Evolutionary conservation across 2,329 filamentous ascomycete species (phyloP), one percentile per base, ranked within the genome.

Genomic region (Ophiostoma novo-ulmi): DNA sequence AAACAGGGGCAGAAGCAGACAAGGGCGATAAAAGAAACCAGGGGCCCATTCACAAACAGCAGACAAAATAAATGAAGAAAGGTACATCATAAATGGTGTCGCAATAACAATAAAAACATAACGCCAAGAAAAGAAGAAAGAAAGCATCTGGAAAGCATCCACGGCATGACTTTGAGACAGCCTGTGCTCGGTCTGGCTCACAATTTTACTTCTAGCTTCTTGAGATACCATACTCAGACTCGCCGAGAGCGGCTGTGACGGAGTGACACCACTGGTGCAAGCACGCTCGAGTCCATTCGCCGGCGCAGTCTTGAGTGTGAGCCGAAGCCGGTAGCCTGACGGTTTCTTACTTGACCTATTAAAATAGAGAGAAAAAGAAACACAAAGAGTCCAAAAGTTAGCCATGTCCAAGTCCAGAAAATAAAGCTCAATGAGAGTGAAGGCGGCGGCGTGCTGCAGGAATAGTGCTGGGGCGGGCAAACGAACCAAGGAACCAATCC

Each of bases 401-500:
- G 65, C n/a, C 39, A 41, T 44, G 26, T 22, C 58, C 58, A 6
- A 31, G 20, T 44, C 36, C n/a, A 44, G 38, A 11, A 8, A 8
- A 44, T 63, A 14, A 26, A n/a, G 7, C 4, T 39, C 63, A 41
- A 20, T 67, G 65, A 11, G 65, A 65, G 20, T 65, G 63, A 36
- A 65, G 63, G 36, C 36, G 63, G 63, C 52, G 72, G n/a, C 69
- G 65, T 11, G 70, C 63, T 17, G 72, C 52, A 3, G 73, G 44
- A 77, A 52, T 83, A 80, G 63, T 39, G 36, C 74, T 81, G 80
- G 67, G 78, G 78, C 68, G 77, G 36, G 73, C 72, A 71, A 74
- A 81, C 84, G 79, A 77, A 87, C 87, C 81, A 20, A 89, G 77
- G 73, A 88, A 84, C 81, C 83, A 86, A 76, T 89, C 87, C 87